Evolutionary conservation across 1,284 basidiomycete species (phyloP), one percentile per base, ranked within the genome.

Genomic region (Bondarzewia mesenterica): DNA sequence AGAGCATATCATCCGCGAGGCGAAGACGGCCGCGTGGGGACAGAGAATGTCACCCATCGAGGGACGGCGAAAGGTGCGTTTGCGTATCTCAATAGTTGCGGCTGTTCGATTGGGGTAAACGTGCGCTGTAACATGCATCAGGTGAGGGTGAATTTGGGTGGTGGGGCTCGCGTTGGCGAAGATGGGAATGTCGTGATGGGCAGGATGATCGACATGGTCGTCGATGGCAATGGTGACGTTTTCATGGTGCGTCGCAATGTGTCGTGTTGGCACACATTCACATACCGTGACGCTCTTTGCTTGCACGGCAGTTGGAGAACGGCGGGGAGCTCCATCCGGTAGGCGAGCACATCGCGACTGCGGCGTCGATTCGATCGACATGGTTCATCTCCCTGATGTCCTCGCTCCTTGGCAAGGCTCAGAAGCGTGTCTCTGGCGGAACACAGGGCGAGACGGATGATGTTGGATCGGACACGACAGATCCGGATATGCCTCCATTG

Each of bases 1-100:
- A 40, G 77, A 85, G 36, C 70, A 72, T 50, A 82, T 92, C 56
- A 67, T 78, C 10, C 61, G 61, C 40, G 72, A 82, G 39, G 92
- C 91, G 14, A 75, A 74, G 50, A 56, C 71, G 20, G 74, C 79
- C 14, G 91, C 90, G 14, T 91, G 89, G 82, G 87, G 87, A 10
- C 71, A 81, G 4, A 87, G 82, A 58, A 61, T 84, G 66, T 62
- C 71, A 25, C 82, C 80, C 2, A 46, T 73, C 23, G 71, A 73
- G 54, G 83, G 81, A 18, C 74, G 75, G 55, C 71, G 84, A 55
- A 90, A 89, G 72, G 85, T 82, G 46, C 16, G 71, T 49, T 46
- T 26, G 39, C 45, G 3, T n/a, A n/a, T n/a, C n/a, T n/a, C n/a
- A n/a, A n/a, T n/a, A n/a, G n/a, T n/a, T n/a, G n/a, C n/a, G n/a